These are phyloP conservation scores for Verticillium isaacii DNA, from an alignment of 2,329 filamentous ascomycete species.

Conservation along the genomic window DNA sequence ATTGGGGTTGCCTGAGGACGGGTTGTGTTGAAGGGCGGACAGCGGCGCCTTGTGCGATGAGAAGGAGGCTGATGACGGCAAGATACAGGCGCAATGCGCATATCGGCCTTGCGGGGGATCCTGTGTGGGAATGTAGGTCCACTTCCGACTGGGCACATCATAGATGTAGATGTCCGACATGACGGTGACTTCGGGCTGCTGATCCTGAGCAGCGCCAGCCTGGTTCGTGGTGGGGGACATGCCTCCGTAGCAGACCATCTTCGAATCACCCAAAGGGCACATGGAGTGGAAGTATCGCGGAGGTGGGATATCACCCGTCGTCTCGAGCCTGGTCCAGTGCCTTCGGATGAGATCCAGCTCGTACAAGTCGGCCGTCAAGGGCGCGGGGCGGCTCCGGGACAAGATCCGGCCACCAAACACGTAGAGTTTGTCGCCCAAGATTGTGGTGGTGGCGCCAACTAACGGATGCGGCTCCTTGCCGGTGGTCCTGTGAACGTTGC, in stretches of 20 bases:
- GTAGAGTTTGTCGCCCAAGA: slow-evolving; percentile 92
- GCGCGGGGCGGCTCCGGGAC: slow-evolving; percentile 72
- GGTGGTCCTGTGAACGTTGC: slow-evolving; percentile 77
- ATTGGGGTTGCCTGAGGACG: slow-evolving; percentile 74
- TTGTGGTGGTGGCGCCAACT: slow-evolving; percentile 91
- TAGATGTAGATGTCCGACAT: slow-evolving; percentile 99
- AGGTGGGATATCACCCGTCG: slow-evolving; percentile 78
- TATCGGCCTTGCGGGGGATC: slow-evolving; percentile 91
- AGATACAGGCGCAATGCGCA: slow-evolving; percentile 89
- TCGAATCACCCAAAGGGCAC: slow-evolving; percentile 88
- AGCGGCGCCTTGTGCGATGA: slow-evolving; percentile 78
- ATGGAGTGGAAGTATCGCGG: slow-evolving; percentile 97
- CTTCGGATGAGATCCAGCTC: slow-evolving; percentile 86
- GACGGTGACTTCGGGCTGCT: slow-evolving; percentile 82
- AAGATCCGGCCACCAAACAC: slow-evolving; percentile 91
- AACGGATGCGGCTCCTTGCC: slow-evolving; percentile 86
- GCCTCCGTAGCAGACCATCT: slow-evolving; percentile 95
- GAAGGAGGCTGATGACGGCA: slow-evolving; percentile 84
- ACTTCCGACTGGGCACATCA: slow-evolving; percentile 75
- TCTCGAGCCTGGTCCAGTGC: slow-evolving; percentile 89
- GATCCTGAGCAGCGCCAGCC: slow-evolving; percentile 47
- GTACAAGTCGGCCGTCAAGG: slow-evolving; percentile 85
- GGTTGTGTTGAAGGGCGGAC: slow-evolving; percentile 87
- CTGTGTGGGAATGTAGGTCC: slow-evolving; percentile 77
- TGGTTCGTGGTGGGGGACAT: slow-evolving; percentile 76